These are phyloP conservation scores for Comarum palustre DNA, from an alignment of 306 rosid species.

Conservation along the genomic window DNA sequence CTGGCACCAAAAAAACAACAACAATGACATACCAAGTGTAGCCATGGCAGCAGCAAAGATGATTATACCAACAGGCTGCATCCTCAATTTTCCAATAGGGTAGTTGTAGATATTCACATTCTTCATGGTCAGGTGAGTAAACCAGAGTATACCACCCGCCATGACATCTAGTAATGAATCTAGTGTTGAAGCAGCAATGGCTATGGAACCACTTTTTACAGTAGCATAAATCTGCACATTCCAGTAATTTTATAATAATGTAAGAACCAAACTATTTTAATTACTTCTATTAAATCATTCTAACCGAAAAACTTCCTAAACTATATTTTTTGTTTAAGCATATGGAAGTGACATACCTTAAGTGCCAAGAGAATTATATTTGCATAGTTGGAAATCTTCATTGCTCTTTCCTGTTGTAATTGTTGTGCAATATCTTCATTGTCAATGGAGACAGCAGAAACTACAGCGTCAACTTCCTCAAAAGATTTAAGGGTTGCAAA, in stretches of 20 bases:
- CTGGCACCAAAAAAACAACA: too few relatives aligned
- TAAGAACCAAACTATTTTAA: not conserved
- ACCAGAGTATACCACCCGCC: slow-evolving; percentile 98
- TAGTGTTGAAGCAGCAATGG: slow-evolving; percentile 60
- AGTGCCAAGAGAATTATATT: slow-evolving; percentile 43
- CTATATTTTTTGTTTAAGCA: not conserved
- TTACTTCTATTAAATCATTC: not conserved
- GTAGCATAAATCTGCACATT: slow-evolving; percentile 52
- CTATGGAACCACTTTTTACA: slow-evolving; percentile 49
- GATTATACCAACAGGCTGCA: slow-evolving; percentile 93
- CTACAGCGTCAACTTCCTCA: slow-evolving; percentile 36
- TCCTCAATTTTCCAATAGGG: slow-evolving; percentile 89
- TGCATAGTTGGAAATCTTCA: slow-evolving; percentile 51
- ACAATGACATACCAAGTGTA: slow-evolving; percentile 61
- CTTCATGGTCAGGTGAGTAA: slow-evolving; percentile 83
- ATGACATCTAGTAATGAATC: slow-evolving; percentile 57
- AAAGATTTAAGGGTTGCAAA: slow-evolving; percentile 45
- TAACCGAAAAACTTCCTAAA: not conserved
- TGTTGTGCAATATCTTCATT: slow-evolving; percentile 32
- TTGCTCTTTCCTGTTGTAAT: slow-evolving; percentile 46
- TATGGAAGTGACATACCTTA: slow-evolving; percentile 34
- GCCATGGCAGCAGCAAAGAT: slow-evolving; percentile 97
- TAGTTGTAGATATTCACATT: slow-evolving; percentile 65
- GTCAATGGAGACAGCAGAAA: slow-evolving; percentile 15
- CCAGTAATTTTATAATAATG: not conserved